A percentile compares a stretch with the other conserved stretches of the same genome.
These are phyloP conservation scores for Phialocephala subalpina DNA, from an alignment of 2,329 filamentous ascomycete genomes.

Conservation along the genomic window DNA sequence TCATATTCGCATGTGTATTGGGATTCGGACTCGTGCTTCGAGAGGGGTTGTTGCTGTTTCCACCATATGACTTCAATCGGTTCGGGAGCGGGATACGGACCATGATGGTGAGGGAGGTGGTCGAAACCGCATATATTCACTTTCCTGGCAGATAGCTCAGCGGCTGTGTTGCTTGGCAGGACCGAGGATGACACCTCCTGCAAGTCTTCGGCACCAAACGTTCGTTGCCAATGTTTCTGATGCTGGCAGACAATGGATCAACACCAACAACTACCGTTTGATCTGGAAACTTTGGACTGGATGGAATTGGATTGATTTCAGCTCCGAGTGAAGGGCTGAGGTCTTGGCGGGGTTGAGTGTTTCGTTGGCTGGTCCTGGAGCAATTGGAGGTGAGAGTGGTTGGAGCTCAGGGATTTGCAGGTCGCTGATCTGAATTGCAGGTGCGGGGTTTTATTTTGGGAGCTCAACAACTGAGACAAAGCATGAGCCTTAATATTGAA, in stretches of 20 bases:
- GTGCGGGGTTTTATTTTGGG: constrained; percentile 1
- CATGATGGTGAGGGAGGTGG: constrained; percentile 47
- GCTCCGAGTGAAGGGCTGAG: constrained; percentile 4
- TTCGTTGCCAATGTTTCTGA: neutral
- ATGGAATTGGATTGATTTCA: neutral
- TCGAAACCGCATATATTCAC: neutral
- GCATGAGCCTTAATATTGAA: neutral
- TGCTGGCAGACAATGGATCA: neutral
- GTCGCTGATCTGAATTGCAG: neutral
- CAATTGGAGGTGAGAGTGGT: neutral
- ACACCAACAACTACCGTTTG: neutral
- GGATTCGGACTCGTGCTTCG: constrained; percentile 51
- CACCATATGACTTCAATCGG: constrained; percentile 59
- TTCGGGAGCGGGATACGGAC: constrained; percentile 62
- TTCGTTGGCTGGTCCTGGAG: constrained; percentile 4
- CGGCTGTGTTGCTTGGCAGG: neutral
- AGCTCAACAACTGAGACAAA: neutral
- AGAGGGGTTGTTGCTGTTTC: constrained; percentile 45
- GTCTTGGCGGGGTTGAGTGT: constrained; percentile 12
- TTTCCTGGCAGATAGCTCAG: constrained; percentile 1
- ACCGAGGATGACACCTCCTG: neutral
- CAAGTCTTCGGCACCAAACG: neutral
- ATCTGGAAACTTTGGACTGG: neutral
- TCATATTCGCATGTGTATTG: constrained; percentile 44
- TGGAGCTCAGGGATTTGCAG: constrained; percentile 7